These are phyloP conservation scores for Tolypocladium tundrense DNA, from an alignment of 2,329 filamentous ascomycete species.

Conservation along the genomic window DNA sequence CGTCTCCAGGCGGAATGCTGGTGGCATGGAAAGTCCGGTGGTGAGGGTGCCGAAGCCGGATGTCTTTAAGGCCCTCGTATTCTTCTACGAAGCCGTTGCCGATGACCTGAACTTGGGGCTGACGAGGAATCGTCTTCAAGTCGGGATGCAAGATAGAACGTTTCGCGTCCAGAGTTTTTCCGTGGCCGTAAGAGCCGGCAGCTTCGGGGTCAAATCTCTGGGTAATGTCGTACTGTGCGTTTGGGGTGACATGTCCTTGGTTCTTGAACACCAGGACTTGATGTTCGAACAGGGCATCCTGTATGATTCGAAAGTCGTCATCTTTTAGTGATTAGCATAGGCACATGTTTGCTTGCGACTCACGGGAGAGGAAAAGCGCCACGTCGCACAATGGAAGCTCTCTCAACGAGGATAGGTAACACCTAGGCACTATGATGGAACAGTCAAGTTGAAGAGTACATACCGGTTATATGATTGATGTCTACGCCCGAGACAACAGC, in stretches of 20 bases:
- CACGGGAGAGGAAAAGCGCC: too few relatives aligned
- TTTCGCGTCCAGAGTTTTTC: slow-evolving; percentile 58
- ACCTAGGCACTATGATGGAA: background rate
- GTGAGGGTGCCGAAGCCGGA: background rate
- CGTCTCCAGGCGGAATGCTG: background rate
- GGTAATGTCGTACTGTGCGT: slow-evolving; percentile 60
- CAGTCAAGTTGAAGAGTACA: background rate
- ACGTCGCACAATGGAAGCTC: background rate
- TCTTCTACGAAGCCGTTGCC: background rate
- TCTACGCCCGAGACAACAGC: background rate
- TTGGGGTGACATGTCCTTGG: background rate
- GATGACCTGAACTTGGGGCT: slow-evolving; percentile 43
- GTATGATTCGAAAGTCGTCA: background rate
- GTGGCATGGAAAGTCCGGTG: background rate
- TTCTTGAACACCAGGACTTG: background rate
- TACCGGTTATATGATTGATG: background rate
- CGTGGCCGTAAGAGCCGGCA: slow-evolving; percentile 60
- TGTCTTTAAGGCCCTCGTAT: background rate
- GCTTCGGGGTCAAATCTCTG: slow-evolving; percentile 60
- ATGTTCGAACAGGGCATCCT: background rate
- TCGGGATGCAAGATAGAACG: slow-evolving; percentile 64
- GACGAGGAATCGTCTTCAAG: slow-evolving; percentile 69
- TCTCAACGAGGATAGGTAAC: background rate
- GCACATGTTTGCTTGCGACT: background rate
- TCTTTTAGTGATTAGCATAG: background rate